phyloP scores from a whole-genome alignment of 345 rosid genomes.

The Eucalyptus grandis region DNA sequence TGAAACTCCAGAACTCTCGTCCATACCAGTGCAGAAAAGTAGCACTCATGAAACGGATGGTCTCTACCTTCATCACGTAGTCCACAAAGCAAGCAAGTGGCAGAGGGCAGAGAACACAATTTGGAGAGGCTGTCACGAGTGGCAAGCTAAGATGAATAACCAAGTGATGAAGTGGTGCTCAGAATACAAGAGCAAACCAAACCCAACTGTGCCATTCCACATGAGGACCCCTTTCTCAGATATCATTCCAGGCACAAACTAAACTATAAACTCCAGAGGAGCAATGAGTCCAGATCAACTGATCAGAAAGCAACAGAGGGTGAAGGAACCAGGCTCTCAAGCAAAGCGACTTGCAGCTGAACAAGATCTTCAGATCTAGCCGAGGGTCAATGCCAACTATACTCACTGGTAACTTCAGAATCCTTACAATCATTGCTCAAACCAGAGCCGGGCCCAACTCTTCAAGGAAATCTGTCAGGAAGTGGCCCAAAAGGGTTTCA shows the following conservation, averaged over 20 bases:
- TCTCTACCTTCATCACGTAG: not conserved
- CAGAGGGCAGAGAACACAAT: not conserved
- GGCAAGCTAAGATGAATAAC: not conserved
- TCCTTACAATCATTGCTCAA: not conserved
- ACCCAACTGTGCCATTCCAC: not conserved
- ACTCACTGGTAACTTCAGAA: accelerated
- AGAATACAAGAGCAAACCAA: not conserved
- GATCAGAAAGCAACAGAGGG: not conserved
- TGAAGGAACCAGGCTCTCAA: not conserved
- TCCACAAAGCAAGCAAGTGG: not conserved
- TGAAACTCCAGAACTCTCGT: not conserved
- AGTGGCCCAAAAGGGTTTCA: not conserved
- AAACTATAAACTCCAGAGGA: not conserved
- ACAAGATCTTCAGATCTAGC: not conserved
- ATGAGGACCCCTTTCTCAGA: not conserved
- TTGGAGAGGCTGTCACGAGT: not conserved
- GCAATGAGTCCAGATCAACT: not conserved
- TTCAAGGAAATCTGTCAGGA: not conserved
- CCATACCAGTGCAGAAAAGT: not conserved
- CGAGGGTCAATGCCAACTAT: not conserved
- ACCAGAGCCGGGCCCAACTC: not conserved
- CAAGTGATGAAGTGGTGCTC: not conserved
- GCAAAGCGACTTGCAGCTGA: not conserved
- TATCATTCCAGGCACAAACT: not conserved
- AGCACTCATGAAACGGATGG: not conserved